A percentile compares a stretch with the other conserved stretches of the same genome.
phyloP scores from a whole-genome alignment of 1,284 basidiomycete species.

The Pholiota adiposa region DNA sequence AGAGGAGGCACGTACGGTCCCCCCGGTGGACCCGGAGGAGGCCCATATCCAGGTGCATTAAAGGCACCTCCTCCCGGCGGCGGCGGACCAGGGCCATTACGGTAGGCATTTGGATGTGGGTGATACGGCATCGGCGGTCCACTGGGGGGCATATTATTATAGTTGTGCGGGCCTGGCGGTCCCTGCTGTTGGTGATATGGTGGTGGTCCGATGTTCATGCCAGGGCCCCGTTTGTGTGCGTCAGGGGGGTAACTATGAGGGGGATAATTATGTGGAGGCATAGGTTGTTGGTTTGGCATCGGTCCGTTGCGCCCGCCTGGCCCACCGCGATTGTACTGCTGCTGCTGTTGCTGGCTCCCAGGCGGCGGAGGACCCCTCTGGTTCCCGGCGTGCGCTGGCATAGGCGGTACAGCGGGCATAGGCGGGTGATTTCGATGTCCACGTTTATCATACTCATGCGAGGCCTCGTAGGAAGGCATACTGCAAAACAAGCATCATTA shows the following conservation, averaged over 20 bases:
- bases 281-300: not conserved
- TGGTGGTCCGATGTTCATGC: not conserved
- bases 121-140: not conserved
- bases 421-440: constrained; percentile 55
- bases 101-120: not conserved
- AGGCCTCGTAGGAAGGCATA: constrained; percentile 77
- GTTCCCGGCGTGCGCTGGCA: constrained; percentile 12
- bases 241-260: not conserved
- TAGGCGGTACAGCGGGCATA: constrained; percentile 16
- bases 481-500: constrained; percentile 40
- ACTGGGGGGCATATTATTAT: not conserved
- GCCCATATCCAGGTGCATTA: constrained; percentile 5
- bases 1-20: constrained; percentile 17
- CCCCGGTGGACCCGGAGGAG: constrained; percentile 13
- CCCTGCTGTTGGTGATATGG: constrained; percentile 3
- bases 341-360: constrained; percentile 10
- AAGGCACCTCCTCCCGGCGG: constrained; percentile 6
- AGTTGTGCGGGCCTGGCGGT: not conserved
- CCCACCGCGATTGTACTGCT: constrained; percentile 9
- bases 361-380: constrained; percentile 14
- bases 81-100: constrained; percentile 11
- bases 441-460: constrained; percentile 85
- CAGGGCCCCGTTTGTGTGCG: constrained; percentile 2
- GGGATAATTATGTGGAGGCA: not conserved
- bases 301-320: not conserved